A percentile compares a stretch with the other conserved stretches of the same genome.
These are phyloP conservation scores for Boeremia exigua DNA, from an alignment of 2,329 filamentous ascomycete species.

Conservation along the genomic window DNA sequence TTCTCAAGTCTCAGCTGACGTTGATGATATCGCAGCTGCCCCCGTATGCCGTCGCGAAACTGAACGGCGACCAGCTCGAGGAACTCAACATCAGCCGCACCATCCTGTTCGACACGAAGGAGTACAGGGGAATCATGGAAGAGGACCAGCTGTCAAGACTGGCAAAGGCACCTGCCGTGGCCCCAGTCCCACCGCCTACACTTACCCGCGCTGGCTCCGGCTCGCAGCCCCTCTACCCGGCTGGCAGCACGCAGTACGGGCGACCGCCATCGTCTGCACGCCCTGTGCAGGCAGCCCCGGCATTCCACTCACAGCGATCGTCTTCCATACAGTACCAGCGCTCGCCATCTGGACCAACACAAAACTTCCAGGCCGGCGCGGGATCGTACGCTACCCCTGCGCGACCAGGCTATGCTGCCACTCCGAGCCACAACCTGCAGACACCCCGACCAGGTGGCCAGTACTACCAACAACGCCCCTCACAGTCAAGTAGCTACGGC, in stretches of 20 bases:
- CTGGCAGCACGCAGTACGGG: constrained; percentile 37
- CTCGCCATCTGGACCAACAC: constrained; percentile 37
- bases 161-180: constrained; percentile 49
- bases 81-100: constrained; percentile 82
- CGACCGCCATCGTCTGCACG: constrained; percentile 39
- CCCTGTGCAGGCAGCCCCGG: constrained; percentile 37
- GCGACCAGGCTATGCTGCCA: constrained; percentile 34
- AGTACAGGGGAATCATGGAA: constrained; percentile 81
- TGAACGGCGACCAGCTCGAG: constrained; percentile 84
- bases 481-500: constrained; percentile 37
- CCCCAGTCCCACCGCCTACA: constrained; percentile 36
- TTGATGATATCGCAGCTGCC: constrained; percentile 78
- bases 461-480: constrained; percentile 41
- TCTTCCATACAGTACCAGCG: constrained; percentile 47
- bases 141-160: constrained; percentile 69
- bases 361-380: constrained; percentile 38
- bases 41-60: constrained; percentile 83
- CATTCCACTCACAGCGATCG: constrained; percentile 47
- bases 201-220: constrained; percentile 36
- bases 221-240: constrained; percentile 39
- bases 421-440: constrained; percentile 41
- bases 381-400: constrained; percentile 37
- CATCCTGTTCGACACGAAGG: constrained; percentile 73
- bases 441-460: constrained; percentile 39
- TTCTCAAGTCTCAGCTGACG: constrained; percentile 75